Evolutionary conservation across 176 grass and related monocot species (phyloP).

Genomic region (Oryza coarctata): DNA sequence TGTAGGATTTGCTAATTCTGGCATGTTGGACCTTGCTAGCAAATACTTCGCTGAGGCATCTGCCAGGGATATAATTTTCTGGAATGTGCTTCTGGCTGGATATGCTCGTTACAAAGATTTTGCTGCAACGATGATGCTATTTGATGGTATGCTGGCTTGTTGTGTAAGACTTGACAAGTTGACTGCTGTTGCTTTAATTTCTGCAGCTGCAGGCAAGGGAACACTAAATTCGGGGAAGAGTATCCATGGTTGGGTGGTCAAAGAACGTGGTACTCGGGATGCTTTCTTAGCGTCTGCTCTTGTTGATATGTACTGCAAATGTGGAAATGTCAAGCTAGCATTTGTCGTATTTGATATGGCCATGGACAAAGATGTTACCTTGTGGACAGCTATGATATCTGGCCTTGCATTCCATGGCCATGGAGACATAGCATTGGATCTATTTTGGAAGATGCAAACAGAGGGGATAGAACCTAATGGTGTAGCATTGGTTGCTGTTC

Average conservation of each 20-base stretch:
- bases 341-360: conserved; percentile 38
- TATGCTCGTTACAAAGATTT: conserved; percentile 38
- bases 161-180: conserved; percentile 45
- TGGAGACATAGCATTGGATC: conserved; percentile 36
- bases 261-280: conserved; percentile 37
- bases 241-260: conserved; percentile 48
- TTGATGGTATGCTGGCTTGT: conserved; percentile 25
- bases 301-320: conserved; percentile 59
- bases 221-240: conserved; percentile 32
- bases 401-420: conserved; percentile 57
- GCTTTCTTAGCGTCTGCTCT: conserved; percentile 53
- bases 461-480: conserved; percentile 28
- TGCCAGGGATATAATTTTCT: conserved; percentile 52
- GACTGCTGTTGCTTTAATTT: conserved; percentile 45
- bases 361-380: conserved; percentile 47
- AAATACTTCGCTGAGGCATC: conserved; percentile 40
- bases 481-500: conserved; percentile 55
- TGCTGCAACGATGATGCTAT: conserved; percentile 16
- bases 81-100: conserved; percentile 49
- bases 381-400: conserved; percentile 59
- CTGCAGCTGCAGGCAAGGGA: conserved; percentile 27
- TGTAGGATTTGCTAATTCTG: conserved; percentile 35
- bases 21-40: conserved; percentile 45
- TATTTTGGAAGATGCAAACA: conserved; percentile 41
- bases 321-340: conserved; percentile 44